Evolutionary conservation across 2,329 filamentous ascomycete genomes (phyloP).

Genomic region (Ramichloridium luteum): DNA sequence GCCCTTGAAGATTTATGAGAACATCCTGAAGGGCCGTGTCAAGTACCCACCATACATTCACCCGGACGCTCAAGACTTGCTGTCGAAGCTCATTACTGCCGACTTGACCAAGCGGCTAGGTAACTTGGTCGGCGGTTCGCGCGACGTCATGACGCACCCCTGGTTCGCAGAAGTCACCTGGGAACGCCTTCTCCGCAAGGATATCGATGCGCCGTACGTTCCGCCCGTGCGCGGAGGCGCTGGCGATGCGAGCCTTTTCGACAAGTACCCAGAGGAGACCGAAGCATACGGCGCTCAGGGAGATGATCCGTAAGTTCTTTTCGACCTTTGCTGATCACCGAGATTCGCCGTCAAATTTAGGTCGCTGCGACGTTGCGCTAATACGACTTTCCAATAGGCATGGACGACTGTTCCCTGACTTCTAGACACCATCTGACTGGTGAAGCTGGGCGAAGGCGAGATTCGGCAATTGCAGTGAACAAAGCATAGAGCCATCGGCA

Average conservation of each 20-base stretch:
- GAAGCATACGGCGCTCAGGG: conserved; percentile 76
- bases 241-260: conserved; percentile 93
- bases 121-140: conserved; percentile 79
- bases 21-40: conserved; percentile 88
- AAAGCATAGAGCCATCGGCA: no score
- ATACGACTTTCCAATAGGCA: conserved; percentile 39
- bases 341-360: background rate
- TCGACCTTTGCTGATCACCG: background rate
- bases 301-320: conserved; percentile 68
- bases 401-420: conserved; percentile 64
- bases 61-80: conserved; percentile 80
- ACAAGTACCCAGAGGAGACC: conserved; percentile 93
- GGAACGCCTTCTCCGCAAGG: conserved; percentile 86
- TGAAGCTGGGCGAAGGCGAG: no score
- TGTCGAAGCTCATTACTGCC: conserved; percentile 84
- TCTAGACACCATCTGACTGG: no score
- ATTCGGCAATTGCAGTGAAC: no score
- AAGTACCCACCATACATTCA: conserved; percentile 97
- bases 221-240: conserved; percentile 88
- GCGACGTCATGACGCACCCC: conserved; percentile 86
- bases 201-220: conserved; percentile 96
- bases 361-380: conserved; percentile 2
- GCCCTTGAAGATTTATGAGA: conserved; percentile 99
- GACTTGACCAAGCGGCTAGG: conserved; percentile 91
- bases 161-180: conserved; percentile 98